These are phyloP conservation scores for Oenanthe javanica DNA, from an alignment of 140 eudicot genomes.

Conservation along the genomic window DNA sequence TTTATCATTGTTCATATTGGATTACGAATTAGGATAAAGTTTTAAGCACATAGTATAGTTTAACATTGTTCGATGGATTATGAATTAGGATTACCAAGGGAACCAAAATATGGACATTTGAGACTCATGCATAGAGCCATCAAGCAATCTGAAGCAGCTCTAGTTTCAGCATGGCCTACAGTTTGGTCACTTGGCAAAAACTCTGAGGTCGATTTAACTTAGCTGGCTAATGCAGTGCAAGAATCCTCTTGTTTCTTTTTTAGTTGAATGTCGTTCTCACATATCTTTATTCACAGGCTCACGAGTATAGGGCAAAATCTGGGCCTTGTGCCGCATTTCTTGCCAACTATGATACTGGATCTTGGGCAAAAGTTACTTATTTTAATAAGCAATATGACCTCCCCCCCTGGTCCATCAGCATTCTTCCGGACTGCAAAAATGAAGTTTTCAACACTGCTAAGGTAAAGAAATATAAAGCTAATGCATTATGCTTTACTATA, in stretches of 20 bases:
- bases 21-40: no score
- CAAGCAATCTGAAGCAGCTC: conserved; percentile 69
- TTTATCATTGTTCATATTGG: neutral
- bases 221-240: neutral
- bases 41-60: no score
- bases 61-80: conserved; percentile 1
- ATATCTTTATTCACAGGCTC: conserved; percentile 41
- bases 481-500: neutral
- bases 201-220: conserved; percentile 53
- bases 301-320: conserved; percentile 58
- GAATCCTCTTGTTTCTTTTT: neutral
- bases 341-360: conserved; percentile 61
- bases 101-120: conserved; percentile 84
- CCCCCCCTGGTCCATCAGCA: conserved; percentile 95
- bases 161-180: conserved; percentile 69
- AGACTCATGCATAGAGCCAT: conserved; percentile 76
- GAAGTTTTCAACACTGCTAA: conserved; percentile 80
- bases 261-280: neutral
- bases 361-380: conserved; percentile 47
- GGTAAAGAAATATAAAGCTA: conserved; percentile 27
- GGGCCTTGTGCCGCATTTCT: conserved; percentile 74
- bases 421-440: conserved; percentile 80
- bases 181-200: conserved; percentile 67
- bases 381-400: conserved; percentile 58
- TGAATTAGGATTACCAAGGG: conserved; percentile 50